Percentiles rank a stretch among this genome's conserved stretches.
These are phyloP conservation scores for Fusarium hostae DNA, from an alignment of 2,329 filamentous ascomycete genomes.

Conservation along the genomic window DNA sequence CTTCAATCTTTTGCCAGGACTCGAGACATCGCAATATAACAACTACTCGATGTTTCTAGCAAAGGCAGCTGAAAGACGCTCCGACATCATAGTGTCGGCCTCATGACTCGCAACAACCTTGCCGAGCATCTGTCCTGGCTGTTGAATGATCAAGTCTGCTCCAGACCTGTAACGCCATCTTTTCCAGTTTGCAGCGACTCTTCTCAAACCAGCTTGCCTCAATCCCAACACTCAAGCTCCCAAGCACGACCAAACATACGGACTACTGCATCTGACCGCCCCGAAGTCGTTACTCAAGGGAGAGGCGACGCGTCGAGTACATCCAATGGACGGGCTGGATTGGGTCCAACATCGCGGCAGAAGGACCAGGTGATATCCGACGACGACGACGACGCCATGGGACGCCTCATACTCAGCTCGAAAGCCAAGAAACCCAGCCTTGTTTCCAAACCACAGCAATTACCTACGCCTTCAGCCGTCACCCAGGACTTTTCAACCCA, in stretches of 20 bases:
- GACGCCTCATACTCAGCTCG: conserved; percentile 56
- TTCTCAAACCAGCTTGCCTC: conserved; percentile 40
- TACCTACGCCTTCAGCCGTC: conserved; percentile 53
- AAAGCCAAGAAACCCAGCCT: conserved; percentile 59
- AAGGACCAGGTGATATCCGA: conserved; percentile 43
- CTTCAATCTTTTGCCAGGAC: conserved; percentile 15
- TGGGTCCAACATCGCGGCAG: conserved; percentile 39
- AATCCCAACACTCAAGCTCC: conserved; percentile 39
- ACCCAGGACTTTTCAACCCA: conserved; percentile 34
- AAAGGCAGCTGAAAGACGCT: conserved; percentile 36
- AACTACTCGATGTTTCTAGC: conserved; percentile 41
- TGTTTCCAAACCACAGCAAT: conserved; percentile 52
- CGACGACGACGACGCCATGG: conserved; percentile 55
- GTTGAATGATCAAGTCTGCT: conserved; percentile 58
- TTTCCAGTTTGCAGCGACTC: conserved; percentile 49
- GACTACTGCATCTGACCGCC: neutral
- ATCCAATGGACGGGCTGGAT: conserved; percentile 39
- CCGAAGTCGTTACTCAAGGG: neutral
- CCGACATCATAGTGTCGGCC: conserved; percentile 50
- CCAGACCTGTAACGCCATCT: conserved; percentile 54
- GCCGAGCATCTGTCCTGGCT: conserved; percentile 68
- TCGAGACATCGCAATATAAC: conserved; percentile 10
- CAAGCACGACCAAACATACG: conserved; percentile 8
- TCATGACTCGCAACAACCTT: conserved; percentile 73
- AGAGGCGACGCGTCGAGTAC: conserved; percentile 14